Base-by-base conservation (phyloP, 1,284 basidiomycete genomes). In the Phylloboletellus chloephorus region DNA sequence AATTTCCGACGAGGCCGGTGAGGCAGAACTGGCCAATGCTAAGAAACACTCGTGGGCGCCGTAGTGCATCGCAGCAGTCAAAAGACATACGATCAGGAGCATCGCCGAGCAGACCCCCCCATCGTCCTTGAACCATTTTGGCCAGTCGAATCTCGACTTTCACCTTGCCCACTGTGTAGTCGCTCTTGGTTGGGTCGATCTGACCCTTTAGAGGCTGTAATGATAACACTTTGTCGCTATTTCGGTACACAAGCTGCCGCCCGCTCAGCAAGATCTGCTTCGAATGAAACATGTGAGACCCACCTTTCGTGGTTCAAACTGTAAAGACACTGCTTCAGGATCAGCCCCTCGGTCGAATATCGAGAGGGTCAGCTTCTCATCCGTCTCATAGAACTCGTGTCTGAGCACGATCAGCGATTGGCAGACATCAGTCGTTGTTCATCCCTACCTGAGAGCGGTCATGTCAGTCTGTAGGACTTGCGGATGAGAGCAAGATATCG, bases 301-400 rank as follows among this genome's bases (percentile, higher is more conserved):
- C 68, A 88, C 88, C 61, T 74, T 74, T 48, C 79, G 69, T 4
- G 78, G 69, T 43, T 78, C 74, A 49, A 90, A 83, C 29, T 69
- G 60, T 48, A 93, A 65, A 9, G 68, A 67, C 39, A 90, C 79
- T 48, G 74, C 59, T 12, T 67, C 68, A 11, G 82, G 75, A 59
- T 87, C 78, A 22, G 78, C 86, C 47, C 79, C 80, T 54, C 81
- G 79, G 65, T 92, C 79, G 57, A 91, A 92, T 52, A 93, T 67
- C 38, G 84, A 82, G 52, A 92, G 60, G 9, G 73, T 88, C 43
- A 92, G 59, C 48, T 66, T 73, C 41, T 86, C 79, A 47, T 89
- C 83, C 2, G 81, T 84, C 65, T 93, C 89, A 64, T 92, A 93
- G 64, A 86, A 93, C 61, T 91, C 88, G 67, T 92, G 79, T 62